A percentile compares a stretch with the other conserved stretches of the same genome.
Evolutionary conservation across 2,329 filamentous ascomycete genomes (phyloP).

Genomic region (Cytospora schulzeri): DNA sequence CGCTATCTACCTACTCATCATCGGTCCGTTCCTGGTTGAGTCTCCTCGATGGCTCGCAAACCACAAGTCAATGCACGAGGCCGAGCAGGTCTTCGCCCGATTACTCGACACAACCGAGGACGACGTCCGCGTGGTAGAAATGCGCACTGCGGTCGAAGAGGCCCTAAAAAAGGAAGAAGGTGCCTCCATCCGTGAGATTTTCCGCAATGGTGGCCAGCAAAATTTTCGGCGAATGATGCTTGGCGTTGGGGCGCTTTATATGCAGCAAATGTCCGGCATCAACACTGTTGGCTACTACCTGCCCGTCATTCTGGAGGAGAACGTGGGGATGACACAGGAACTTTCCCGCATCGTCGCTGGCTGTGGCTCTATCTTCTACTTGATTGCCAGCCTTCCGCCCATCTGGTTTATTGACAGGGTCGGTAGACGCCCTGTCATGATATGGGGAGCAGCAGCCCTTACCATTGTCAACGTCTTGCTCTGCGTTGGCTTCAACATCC

Average conservation of each 20-base stretch:
- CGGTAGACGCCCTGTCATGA: slow-evolving; percentile 14
- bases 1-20: slow-evolving; percentile 12
- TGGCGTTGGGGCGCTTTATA: slow-evolving; percentile 15
- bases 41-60: slow-evolving; percentile 11
- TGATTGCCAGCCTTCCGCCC: slow-evolving; percentile 13
- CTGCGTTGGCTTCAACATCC: slow-evolving; percentile 18
- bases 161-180: slow-evolving; percentile 1
- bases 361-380: slow-evolving; percentile 11
- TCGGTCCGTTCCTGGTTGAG: slow-evolving; percentile 13
- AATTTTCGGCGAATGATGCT: slow-evolving; percentile 20
- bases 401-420: slow-evolving; percentile 21
- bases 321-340: slow-evolving; percentile 12
- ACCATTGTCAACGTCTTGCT: slow-evolving; percentile 10
- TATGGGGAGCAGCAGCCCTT: slow-evolving; percentile 13
- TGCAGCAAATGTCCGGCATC: slow-evolving; percentile 19
- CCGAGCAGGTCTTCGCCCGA: slow-evolving; percentile 7
- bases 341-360: slow-evolving; percentile 16
- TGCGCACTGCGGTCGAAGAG: not conserved
- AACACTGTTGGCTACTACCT: slow-evolving; percentile 16
- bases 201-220: slow-evolving; percentile 18
- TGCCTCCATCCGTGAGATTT: slow-evolving; percentile 7
- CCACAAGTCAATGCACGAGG: slow-evolving; percentile 6
- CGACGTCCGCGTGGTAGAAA: slow-evolving; percentile 4
- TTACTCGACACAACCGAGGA: slow-evolving; percentile 10
- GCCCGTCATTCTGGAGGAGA: slow-evolving; percentile 21